Conservation (phyloP, 83 land plant species). For the Picea abies region DNA sequence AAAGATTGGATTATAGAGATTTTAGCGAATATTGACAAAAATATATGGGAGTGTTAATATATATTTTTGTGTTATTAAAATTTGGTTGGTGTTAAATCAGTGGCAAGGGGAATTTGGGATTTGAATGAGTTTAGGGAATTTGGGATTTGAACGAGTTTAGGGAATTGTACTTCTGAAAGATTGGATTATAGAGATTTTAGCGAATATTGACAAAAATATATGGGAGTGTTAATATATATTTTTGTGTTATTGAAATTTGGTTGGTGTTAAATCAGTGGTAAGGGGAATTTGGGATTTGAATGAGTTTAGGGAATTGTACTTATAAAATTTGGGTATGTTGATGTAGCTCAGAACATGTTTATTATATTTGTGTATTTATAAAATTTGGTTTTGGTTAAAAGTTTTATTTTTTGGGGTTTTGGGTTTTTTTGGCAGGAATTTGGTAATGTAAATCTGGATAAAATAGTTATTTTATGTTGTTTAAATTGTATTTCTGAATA, state of each 20-base stretch:
- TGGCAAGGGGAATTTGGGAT: not conserved
- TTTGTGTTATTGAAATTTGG: not conserved
- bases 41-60: not conserved
- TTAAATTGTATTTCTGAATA: too few relatives aligned
- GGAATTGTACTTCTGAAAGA: not conserved
- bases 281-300: not conserved
- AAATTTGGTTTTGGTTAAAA: too few relatives aligned
- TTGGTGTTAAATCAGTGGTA: not conserved
- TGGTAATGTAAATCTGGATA: too few relatives aligned
- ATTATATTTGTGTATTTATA: too few relatives aligned
- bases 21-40: not conserved
- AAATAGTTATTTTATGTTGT: too few relatives aligned
- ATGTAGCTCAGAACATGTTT: not conserved
- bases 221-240: not conserved
- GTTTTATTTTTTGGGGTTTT: too few relatives aligned
- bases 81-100: not conserved
- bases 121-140: too few relatives aligned
- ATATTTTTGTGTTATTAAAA: not conserved
- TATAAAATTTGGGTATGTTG: constrained; percentile 1
- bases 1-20: too few relatives aligned
- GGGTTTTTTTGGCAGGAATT: too few relatives aligned
- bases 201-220: not conserved
- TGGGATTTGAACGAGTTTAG: too few relatives aligned
- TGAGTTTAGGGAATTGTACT: not conserved
- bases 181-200: not conserved